Evolutionary conservation across 305 asterid genomes (phyloP).

Genomic region (Rubia balearica): DNA sequence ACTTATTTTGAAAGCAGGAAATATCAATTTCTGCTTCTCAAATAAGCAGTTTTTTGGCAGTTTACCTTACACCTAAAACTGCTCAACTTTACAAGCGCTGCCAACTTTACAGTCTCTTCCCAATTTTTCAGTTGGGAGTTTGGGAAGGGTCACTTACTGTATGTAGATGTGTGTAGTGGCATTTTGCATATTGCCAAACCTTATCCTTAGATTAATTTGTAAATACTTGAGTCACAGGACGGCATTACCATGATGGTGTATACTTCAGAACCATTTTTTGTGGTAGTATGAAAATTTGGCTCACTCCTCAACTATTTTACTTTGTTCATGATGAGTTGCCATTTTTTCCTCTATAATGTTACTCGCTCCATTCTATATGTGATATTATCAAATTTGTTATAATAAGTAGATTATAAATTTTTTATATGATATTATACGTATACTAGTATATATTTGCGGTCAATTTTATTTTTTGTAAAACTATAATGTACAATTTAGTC

Average conservation of each 20-base stretch:
- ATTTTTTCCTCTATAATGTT: no score
- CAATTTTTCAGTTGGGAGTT: constrained; percentile 6
- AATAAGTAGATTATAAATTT: no score
- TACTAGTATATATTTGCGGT: no score
- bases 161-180: constrained; percentile 1
- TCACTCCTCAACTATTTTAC: neutral
- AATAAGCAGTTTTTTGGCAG: neutral
- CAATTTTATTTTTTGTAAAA: no score
- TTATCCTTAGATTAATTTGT: neutral
- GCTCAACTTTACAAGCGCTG: no score
- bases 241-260: neutral
- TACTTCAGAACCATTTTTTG: no score
- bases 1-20: neutral
- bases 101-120: no score
- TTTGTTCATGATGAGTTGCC: no score
- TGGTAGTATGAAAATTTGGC: neutral
- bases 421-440: no score
- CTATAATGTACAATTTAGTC: no score
- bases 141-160: neutral
- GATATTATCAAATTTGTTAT: no score
- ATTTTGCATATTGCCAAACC: neutral
- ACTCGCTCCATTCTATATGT: no score
- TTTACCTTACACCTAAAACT: neutral
- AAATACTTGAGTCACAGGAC: neutral
- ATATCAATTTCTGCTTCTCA: neutral